Evolutionary conservation across 202 grass and related monocot species (phyloP).

Genomic region (Setaria italica): DNA sequence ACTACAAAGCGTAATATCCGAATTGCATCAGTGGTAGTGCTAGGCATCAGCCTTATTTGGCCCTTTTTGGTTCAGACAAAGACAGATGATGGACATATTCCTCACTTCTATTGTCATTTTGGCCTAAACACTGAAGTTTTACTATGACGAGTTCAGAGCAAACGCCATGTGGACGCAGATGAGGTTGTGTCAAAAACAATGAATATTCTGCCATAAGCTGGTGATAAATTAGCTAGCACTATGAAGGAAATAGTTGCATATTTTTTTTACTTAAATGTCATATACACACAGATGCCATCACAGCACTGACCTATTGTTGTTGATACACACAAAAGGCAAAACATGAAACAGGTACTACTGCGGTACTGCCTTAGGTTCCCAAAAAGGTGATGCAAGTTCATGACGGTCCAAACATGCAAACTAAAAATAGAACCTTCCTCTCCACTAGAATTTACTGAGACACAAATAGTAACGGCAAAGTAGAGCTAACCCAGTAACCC

Average conservation of each 20-base stretch:
- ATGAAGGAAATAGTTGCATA: neutral
- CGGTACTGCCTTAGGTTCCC: neutral
- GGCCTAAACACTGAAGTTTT: neutral
- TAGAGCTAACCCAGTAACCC: neutral
- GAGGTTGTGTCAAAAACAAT: constrained; percentile 1
- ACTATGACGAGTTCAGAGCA: neutral
- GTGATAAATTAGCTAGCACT: neutral
- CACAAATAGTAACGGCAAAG: neutral
- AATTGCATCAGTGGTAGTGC: constrained; percentile 1
- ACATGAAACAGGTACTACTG: neutral
- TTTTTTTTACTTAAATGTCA: neutral
- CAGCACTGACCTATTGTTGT: neutral
- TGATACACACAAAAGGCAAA: neutral
- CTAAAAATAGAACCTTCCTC: neutral
- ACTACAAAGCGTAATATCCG: constrained; percentile 1
- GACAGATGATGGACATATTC: neutral
- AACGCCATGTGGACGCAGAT: neutral
- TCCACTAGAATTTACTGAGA: neutral
- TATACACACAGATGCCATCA: neutral
- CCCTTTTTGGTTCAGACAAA: neutral
- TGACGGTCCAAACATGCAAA: constrained; percentile 1
- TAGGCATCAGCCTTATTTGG: neutral
- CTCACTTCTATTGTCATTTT: neutral
- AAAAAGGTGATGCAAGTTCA: neutral
- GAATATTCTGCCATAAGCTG: neutral